These are phyloP conservation scores for Candida sithepensis DNA, from an alignment of 805 yeast species.

Conservation along the genomic window DNA sequence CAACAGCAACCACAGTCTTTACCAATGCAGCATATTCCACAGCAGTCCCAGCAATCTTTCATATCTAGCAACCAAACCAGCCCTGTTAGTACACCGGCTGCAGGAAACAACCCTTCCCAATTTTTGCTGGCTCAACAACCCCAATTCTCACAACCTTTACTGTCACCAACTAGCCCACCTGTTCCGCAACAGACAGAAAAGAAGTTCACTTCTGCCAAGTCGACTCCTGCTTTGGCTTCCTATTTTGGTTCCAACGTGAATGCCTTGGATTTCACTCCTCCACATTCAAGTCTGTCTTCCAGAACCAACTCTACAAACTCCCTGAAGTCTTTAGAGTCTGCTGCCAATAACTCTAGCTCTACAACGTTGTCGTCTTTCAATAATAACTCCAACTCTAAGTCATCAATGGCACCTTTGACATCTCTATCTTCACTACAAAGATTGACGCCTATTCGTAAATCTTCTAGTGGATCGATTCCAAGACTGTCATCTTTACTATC, in stretches of 20 bases:
- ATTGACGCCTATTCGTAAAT: constrained; percentile 52
- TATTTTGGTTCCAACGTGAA: constrained; percentile 12
- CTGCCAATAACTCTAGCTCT: constrained; percentile 25
- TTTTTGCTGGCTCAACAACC: constrained; percentile 1
- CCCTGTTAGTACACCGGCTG: not conserved
- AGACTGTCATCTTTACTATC: constrained; percentile 18
- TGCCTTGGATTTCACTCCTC: constrained; percentile 23
- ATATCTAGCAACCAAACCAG: not conserved
- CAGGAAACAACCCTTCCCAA: constrained; percentile 1
- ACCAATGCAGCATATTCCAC: constrained; percentile 10
- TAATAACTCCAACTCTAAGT: constrained; percentile 8
- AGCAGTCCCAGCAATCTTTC: constrained; percentile 1
- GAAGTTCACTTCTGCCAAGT: constrained; percentile 19
- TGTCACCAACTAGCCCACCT: constrained; percentile 15
- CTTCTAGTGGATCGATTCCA: constrained; percentile 21
- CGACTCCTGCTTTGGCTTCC: constrained; percentile 19
- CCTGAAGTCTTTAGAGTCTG: constrained; percentile 28
- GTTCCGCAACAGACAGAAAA: constrained; percentile 6
- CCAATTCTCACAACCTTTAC: constrained; percentile 2
- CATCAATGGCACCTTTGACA: constrained; percentile 16
- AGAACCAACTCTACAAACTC: constrained; percentile 32
- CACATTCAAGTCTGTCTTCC: constrained; percentile 28
- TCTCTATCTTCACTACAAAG: constrained; percentile 53
- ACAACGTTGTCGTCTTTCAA: constrained; percentile 22
- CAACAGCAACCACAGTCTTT: constrained; percentile 6